A percentile compares a stretch with the other conserved stretches of the same genome.
phyloP scores from a whole-genome alignment of 1,284 basidiomycete genomes.

The Ceratobasidium papillatum region DNA sequence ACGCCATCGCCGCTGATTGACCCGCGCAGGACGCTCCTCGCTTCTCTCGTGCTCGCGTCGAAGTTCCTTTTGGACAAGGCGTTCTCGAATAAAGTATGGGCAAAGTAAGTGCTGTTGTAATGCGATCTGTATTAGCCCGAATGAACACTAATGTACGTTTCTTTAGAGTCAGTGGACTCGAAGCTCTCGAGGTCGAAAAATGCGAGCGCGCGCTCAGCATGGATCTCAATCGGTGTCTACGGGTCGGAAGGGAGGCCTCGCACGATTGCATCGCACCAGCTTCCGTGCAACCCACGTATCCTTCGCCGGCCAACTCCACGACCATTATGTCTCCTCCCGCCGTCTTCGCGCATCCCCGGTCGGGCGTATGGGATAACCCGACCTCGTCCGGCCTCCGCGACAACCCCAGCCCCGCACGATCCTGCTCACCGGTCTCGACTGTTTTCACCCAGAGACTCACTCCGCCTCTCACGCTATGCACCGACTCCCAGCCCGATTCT shows the following conservation, averaged over 20 bases:
- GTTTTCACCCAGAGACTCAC: no score
- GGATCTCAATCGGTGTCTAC: constrained; percentile 81
- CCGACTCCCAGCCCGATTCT: background rate
- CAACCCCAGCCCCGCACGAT: background rate
- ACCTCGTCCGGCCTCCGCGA: background rate
- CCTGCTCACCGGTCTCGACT: background rate
- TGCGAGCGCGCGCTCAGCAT: constrained; percentile 82
- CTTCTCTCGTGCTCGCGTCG: constrained; percentile 85
- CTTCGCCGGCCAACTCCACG: background rate
- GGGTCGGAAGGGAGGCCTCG: constrained; percentile 64
- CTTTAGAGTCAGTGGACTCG: constrained; percentile 68
- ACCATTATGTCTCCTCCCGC: background rate
- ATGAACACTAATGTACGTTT: background rate
- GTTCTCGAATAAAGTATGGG: constrained; percentile 93
- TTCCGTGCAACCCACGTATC: background rate
- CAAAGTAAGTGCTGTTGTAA: constrained; percentile 59
- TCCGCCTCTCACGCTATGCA: no score
- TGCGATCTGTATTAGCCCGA: background rate
- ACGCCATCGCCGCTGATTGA: constrained; percentile 71
- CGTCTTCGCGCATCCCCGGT: background rate
- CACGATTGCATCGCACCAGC: background rate
- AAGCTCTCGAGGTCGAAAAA: constrained; percentile 77
- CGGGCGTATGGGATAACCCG: background rate
- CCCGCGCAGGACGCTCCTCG: constrained; percentile 87
- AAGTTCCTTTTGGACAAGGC: constrained; percentile 94